These are phyloP conservation scores for Chlorella sp. DNA, from an alignment of 139 green algal species.

Conservation along the genomic window DNA sequence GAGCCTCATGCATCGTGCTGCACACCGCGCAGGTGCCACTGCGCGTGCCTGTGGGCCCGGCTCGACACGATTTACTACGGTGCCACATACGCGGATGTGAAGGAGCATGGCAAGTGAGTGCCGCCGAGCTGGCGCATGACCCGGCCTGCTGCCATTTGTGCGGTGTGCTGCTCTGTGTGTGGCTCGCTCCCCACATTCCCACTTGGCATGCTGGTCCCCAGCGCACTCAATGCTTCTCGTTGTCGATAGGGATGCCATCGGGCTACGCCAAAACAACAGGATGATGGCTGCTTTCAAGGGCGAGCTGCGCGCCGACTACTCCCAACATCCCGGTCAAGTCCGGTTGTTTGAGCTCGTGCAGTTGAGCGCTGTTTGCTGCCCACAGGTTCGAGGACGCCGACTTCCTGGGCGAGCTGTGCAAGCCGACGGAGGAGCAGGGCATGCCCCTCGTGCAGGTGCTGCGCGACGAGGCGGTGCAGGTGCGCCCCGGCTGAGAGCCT, in stretches of 20 bases:
- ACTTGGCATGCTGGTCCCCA: no score
- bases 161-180: no score
- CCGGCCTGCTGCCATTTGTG: background rate
- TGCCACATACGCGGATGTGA: constrained; percentile 39
- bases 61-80: constrained; percentile 41
- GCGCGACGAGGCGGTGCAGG: no score
- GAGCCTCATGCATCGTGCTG: no score
- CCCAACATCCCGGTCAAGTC: background rate
- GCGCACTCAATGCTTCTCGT: no score
- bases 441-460: no score
- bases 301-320: background rate
- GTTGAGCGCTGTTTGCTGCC: background rate
- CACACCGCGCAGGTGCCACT: background rate
- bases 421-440: no score
- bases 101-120: constrained; percentile 33
- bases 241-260: no score
- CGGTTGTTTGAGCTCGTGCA: background rate
- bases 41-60: constrained; percentile 41
- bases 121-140: background rate
- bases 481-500: no score
- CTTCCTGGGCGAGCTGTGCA: background rate
- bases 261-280: no score
- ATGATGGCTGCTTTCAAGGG: background rate
- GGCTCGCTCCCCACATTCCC: background rate
- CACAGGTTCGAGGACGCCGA: background rate